Base-by-base conservation (phyloP, 495 filamentous ascomycete genomes). In the Xylaria acuta region DNA sequence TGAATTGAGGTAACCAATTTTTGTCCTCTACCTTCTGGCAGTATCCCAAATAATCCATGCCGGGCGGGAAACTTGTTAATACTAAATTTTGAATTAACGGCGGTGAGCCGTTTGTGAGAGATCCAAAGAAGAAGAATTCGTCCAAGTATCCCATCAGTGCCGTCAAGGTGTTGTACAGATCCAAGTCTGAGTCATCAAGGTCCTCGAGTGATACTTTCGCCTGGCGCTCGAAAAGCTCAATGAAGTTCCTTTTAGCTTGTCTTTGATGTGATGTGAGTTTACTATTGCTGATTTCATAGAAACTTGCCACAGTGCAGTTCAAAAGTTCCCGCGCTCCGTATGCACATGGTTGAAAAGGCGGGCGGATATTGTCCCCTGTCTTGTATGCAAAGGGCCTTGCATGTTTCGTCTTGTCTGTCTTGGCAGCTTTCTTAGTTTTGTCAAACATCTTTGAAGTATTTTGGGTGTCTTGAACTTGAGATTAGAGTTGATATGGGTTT, bases 61-160 rank as follows among this genome's bases (percentile, higher is more conserved):
- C 12, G 25, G 38, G 25, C 16, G 63, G 25, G 5, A n/a, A 32
- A 11, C 9, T n/a, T 36, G 25, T 49, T 8, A 65, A 22, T 20
- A 20, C 63, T 1, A 65, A 38, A 4, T 7, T 22, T 7, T 36
- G 27, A 1, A 68, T 27, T 1, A 27, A 0, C 1, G 30, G 32
- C 12, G 32, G 34, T 2, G 7, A 11, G 34, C 58, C 7, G 2
- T n/a, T 5, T 0, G 34, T 68, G 36, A 68, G 41, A 22, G 65
- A 68, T 38, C 65, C 65, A 56, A 68, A 68, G 49, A 68, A 68
- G 49, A 68, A 68, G 65, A 68, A 68, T 2, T 54, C 34, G 34
- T 68, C 65, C 30, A 68, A 22, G 40, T 40, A 27, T 9, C 18
- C 7, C 41, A 51, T 51, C 27, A 65, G 25, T 20, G 3, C n/a